Evolutionary conservation across 495 filamentous ascomycete species (phyloP), one percentile per base, ranked within the genome.

Genomic region (Penicillium longicatenatum): DNA sequence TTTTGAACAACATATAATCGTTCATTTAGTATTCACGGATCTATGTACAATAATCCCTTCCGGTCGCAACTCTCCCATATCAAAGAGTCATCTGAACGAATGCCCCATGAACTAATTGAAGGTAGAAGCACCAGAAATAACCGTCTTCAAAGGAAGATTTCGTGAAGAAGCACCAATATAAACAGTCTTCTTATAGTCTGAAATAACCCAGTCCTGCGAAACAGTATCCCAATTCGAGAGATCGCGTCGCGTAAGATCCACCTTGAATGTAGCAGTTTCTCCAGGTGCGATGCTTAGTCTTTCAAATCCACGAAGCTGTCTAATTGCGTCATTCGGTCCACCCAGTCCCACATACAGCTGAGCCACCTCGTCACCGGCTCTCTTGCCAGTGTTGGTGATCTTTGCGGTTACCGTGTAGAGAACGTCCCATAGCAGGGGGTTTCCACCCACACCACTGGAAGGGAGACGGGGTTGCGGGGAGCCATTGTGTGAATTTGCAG

Each of bases 321-420:
- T 62, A 2, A 61, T 62, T 5, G 66, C 70, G 16, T 54, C 70
- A 14, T 52, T 67, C 3, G 59, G 61, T 5, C 57, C 49, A 0
- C 84, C 85, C 29, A 86, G 78, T 0, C 78, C 76, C 16, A 91
- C 70, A 62, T 92, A 92, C 1, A 90, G 72, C 76, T 91, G 85
- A 0, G 82, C 75, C 11, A 87, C 79, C 58, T 87, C 84, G 14
- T 79, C 75, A 30, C 81, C 84, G 10, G 70, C 60, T 0, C 83
- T 75, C 1, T 67, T 60, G 11, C 84, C 84, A 17, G 65, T 74
- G 60, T 88, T 88, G 2, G 68, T 65, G 10, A 88, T 66, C 1
- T 63, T 67, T 0, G 73, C 74, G 1, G 68, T 74, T 22, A 86
- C 66, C 11, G 55, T 72, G 9, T 75, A 81, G 0, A 89, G 68